Conservation (phyloP, 257 asterid species). For the Fraxinus cuspidata region DNA sequence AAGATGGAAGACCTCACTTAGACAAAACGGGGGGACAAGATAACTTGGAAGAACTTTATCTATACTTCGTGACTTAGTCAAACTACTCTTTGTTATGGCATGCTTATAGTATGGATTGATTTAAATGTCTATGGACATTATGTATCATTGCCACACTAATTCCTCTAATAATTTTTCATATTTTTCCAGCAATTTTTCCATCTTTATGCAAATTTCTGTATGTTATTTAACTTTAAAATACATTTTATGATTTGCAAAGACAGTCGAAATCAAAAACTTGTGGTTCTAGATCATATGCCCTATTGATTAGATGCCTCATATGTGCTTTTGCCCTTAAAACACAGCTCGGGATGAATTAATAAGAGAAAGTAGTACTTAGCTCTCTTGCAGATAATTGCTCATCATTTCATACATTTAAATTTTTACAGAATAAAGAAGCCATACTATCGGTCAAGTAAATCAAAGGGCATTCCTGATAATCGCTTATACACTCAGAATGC, state of each 20-base stretch:
- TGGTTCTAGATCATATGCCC: background rate
- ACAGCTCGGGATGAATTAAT: background rate
- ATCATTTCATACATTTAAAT: background rate
- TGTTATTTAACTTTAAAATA: background rate
- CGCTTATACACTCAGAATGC: background rate
- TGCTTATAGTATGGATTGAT: background rate
- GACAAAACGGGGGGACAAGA: background rate
- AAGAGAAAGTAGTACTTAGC: background rate
- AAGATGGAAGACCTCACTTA: background rate
- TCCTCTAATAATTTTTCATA: background rate
- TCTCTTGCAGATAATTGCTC: background rate
- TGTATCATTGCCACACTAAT: background rate
- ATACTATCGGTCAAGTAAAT: slow-evolving; percentile 1
- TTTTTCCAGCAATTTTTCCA: background rate
- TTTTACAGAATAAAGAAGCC: slow-evolving; percentile 2
- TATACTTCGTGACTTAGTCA: background rate
- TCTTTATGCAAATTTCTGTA: background rate
- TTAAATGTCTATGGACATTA: background rate
- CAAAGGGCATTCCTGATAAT: background rate
- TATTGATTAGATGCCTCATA: background rate
- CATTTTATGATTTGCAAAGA: background rate
- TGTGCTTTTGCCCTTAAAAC: background rate
- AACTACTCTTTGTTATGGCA: background rate
- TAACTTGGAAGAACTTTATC: background rate
- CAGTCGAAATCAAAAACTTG: background rate